These are phyloP conservation scores for Elsinoe ampelina DNA, from an alignment of 2,329 filamentous ascomycete genomes.

Conservation along the genomic window DNA sequence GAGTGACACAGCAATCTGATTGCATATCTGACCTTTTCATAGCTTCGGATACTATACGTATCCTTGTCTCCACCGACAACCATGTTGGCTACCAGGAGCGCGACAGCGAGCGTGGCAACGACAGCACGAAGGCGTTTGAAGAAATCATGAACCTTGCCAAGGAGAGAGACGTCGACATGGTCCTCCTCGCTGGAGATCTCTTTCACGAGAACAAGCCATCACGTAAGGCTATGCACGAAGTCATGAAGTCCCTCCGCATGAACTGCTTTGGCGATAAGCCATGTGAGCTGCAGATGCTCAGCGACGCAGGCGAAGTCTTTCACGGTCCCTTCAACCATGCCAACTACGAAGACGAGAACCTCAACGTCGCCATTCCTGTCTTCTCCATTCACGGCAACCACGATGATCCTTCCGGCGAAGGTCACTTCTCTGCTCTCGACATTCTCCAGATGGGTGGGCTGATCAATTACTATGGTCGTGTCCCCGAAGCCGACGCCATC, in stretches of 20 bases:
- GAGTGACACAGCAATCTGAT: neutral
- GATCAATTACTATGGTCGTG: constrained; percentile 91
- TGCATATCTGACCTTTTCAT: neutral
- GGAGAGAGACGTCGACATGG: constrained; percentile 91
- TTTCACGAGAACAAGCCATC: constrained; percentile 99
- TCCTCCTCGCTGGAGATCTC: constrained; percentile 84
- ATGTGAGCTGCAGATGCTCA: constrained; percentile 88
- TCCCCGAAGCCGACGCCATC: constrained; percentile 88
- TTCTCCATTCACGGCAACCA: constrained; percentile 99
- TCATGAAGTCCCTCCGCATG: constrained; percentile 87
- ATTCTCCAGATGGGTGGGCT: constrained; percentile 83
- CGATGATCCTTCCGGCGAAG: constrained; percentile 94
- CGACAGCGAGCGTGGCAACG: constrained; percentile 87
- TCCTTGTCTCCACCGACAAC: constrained; percentile 89
- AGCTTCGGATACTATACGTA: constrained; percentile 78
- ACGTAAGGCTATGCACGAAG: constrained; percentile 90
- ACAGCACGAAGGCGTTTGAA: constrained; percentile 94
- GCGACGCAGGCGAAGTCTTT: constrained; percentile 85
- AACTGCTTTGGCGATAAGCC: constrained; percentile 94
- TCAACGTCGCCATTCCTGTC: constrained; percentile 93
- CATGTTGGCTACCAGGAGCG: constrained; percentile 96
- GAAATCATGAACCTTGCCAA: constrained; percentile 87
- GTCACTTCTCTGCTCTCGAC: constrained; percentile 83
- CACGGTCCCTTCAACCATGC: constrained; percentile 84
- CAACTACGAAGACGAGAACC: constrained; percentile 95